A percentile compares a stretch with the other conserved stretches of the same genome.
Conservation (phyloP, 345 rosid species). For the Orychophragmus violaceus region DNA sequence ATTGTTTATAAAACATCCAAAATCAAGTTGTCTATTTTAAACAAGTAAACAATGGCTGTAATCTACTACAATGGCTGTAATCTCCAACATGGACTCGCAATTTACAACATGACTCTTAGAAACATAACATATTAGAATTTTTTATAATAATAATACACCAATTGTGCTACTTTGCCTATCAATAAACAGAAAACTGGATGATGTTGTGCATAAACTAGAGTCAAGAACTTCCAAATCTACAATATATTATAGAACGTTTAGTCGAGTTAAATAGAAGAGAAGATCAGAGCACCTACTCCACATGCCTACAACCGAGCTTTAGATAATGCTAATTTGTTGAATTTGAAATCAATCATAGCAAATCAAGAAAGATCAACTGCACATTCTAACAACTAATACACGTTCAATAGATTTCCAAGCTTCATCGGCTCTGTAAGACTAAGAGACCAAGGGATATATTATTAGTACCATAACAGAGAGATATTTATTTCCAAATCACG, state of each 20-base stretch:
- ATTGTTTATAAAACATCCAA: not conserved
- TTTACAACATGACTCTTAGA: not conserved
- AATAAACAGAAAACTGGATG: not conserved
- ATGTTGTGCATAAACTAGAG: not conserved
- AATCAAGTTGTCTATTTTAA: not conserved
- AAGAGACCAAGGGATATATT: not conserved
- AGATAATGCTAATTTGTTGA: not conserved
- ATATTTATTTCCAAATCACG: not conserved
- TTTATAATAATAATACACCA: not conserved
- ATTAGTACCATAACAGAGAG: not conserved
- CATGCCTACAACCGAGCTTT: not conserved
- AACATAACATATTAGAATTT: not conserved
- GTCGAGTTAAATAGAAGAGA: not conserved
- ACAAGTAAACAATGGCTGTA: not conserved
- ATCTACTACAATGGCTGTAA: not conserved
- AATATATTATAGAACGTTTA: not conserved
- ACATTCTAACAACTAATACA: not conserved
- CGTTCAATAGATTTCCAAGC: not conserved
- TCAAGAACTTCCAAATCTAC: not conserved
- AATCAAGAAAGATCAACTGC: not conserved
- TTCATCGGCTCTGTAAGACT: not conserved
- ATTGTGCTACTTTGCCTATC: not conserved
- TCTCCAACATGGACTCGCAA: not conserved
- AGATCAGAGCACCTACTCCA: not conserved
- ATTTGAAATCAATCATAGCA: not conserved